Percentiles rank a stretch among this genome's conserved stretches.
phyloP scores from a whole-genome alignment of 2,329 filamentous ascomycete genomes.

The Trichoderma gracile region DNA sequence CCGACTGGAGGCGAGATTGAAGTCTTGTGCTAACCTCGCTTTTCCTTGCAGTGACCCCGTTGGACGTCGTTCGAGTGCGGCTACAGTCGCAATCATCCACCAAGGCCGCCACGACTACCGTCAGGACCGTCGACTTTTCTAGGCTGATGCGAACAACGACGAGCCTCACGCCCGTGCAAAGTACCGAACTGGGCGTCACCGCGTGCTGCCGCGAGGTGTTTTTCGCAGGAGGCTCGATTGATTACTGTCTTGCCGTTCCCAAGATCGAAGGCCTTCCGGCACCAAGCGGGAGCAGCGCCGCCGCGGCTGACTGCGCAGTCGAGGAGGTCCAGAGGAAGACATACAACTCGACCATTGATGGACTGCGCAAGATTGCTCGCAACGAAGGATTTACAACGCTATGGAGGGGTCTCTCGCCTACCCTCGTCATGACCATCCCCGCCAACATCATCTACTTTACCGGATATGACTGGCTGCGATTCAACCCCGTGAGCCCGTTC shows the following conservation, averaged over 20 bases:
- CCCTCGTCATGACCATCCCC: constrained; percentile 88
- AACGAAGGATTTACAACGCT: constrained; percentile 85
- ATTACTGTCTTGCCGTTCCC: constrained; percentile 74
- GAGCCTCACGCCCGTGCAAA: constrained; percentile 69
- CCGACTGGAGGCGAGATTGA: background rate
- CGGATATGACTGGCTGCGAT: constrained; percentile 92
- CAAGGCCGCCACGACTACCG: constrained; percentile 48
- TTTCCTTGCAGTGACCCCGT: constrained; percentile 71
- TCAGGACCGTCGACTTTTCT: constrained; percentile 55
- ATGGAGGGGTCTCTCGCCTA: constrained; percentile 94
- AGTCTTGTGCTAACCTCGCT: no score
- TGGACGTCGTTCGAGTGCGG: constrained; percentile 94
- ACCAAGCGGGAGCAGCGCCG: constrained; percentile 47
- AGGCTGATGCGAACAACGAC: constrained; percentile 57
- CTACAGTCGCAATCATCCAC: constrained; percentile 73
- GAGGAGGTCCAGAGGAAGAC: constrained; percentile 81
- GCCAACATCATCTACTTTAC: constrained; percentile 99
- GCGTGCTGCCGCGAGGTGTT: constrained; percentile 97
- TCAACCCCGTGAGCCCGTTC: constrained; percentile 71
- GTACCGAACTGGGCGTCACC: constrained; percentile 81
- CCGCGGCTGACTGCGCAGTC: constrained; percentile 73
- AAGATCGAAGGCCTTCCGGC: constrained; percentile 50
- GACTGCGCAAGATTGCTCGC: constrained; percentile 87
- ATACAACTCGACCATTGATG: constrained; percentile 89
- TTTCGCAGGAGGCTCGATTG: constrained; percentile 83